Percentiles rank a stretch among this genome's conserved stretches.
These are phyloP conservation scores for Saturnispora sekii DNA, from an alignment of 805 yeast genomes.

Conservation along the genomic window DNA sequence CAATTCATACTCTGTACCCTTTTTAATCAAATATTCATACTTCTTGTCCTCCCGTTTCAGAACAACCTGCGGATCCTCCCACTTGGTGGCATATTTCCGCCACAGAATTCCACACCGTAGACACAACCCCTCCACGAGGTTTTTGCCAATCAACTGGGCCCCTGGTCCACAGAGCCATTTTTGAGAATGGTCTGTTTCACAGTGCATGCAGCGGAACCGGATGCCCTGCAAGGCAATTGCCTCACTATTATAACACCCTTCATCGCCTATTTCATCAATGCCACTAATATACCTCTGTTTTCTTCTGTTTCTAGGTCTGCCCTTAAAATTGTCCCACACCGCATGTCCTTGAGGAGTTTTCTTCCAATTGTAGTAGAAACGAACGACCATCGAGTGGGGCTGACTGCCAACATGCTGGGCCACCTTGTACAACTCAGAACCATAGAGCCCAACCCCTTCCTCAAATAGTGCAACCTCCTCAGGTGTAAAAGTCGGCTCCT, in stretches of 20 bases:
- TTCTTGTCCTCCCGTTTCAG: constrained; percentile 35
- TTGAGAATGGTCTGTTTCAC: constrained; percentile 44
- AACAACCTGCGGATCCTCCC: constrained; percentile 75
- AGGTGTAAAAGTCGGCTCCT: constrained; percentile 66
- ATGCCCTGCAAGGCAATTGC: constrained; percentile 34
- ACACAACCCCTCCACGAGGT: constrained; percentile 56
- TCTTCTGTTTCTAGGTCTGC: constrained; percentile 52
- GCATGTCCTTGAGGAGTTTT: constrained; percentile 64
- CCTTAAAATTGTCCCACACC: constrained; percentile 78
- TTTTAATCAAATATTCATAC: constrained; percentile 30
- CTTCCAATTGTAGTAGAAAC: constrained; percentile 89
- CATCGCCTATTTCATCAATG: constrained; percentile 47
- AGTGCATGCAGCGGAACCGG: constrained; percentile 58
- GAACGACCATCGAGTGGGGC: constrained; percentile 66
- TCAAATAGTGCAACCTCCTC: constrained; percentile 66
- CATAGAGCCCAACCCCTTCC: constrained; percentile 58
- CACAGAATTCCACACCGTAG: constrained; percentile 81
- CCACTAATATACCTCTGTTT: constrained; percentile 37
- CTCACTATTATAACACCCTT: constrained; percentile 54
- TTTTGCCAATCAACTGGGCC: constrained; percentile 28
- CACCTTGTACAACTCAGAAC: constrained; percentile 73
- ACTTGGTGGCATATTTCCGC: constrained; percentile 79
- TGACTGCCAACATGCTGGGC: constrained; percentile 64
- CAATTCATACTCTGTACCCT: constrained; percentile 57
- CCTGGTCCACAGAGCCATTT: constrained; percentile 74